Percentiles rank a stretch among this genome's conserved stretches.
Evolutionary conservation across 768 basidiomycete species (phyloP).

Genomic region (Kwoniella sp.): DNA sequence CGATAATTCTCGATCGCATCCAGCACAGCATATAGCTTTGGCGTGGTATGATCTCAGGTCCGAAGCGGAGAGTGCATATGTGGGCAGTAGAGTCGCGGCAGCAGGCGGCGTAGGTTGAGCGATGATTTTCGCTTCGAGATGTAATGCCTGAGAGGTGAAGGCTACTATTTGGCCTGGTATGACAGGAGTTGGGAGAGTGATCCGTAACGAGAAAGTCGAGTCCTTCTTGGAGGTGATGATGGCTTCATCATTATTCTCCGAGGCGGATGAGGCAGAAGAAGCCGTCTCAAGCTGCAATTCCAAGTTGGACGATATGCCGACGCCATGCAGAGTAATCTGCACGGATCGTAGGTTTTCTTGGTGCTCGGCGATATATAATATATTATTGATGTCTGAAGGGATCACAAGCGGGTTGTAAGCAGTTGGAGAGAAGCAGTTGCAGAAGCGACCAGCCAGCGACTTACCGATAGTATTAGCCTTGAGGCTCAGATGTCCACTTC

Average conservation of each 20-base stretch:
- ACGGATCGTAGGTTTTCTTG: conserved; percentile 83
- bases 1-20: conserved; percentile 38
- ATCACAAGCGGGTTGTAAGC: too few relatives aligned
- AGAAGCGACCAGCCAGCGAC: background rate
- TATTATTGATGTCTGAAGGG: conserved; percentile 41
- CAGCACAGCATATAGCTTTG: conserved; percentile 33
- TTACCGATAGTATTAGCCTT: conserved; percentile 15
- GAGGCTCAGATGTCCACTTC: conserved; percentile 14
- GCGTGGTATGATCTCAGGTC: conserved; percentile 33
- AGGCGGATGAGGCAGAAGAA: background rate
- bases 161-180: conserved; percentile 22
- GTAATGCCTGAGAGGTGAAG: conserved; percentile 23
- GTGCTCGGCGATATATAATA: conserved; percentile 70
- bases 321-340: conserved; percentile 67
- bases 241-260: conserved; percentile 12
- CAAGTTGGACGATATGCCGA: conserved; percentile 18
- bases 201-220: conserved; percentile 11
- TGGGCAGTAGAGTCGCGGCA: conserved; percentile 11
- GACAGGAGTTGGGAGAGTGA: conserved; percentile 34
- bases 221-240: conserved; percentile 26
- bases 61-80: conserved; percentile 40
- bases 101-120: conserved; percentile 29
- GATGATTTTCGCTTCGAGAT: conserved; percentile 38
- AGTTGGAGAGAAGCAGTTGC: too few relatives aligned
- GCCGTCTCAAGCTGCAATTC: conserved; percentile 25